phyloP scores from a whole-genome alignment of 306 rosid species.

The Citrullus amarus region DNA sequence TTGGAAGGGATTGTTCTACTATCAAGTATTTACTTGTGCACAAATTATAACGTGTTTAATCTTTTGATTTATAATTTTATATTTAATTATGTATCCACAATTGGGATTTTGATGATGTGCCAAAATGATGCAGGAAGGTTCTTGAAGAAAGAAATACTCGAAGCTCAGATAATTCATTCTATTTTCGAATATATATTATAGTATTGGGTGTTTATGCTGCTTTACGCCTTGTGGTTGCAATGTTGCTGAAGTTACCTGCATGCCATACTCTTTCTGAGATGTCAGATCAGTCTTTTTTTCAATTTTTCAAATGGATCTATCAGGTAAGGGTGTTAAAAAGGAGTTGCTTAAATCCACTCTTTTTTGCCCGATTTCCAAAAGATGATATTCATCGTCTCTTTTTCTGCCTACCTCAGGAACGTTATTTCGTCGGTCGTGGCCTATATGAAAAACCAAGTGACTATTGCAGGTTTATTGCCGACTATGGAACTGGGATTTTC shows the following conservation, averaged over 20 bases:
- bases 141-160: constrained; percentile 60
- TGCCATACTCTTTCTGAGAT: constrained; percentile 77
- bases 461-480: constrained; percentile 60
- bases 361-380: background rate
- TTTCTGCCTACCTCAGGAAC: constrained; percentile 49
- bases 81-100: background rate
- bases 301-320: constrained; percentile 96
- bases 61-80: background rate
- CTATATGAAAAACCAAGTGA: constrained; percentile 77
- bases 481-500: background rate
- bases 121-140: constrained; percentile 64
- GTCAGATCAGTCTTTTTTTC: constrained; percentile 90
- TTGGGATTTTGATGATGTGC: constrained; percentile 5
- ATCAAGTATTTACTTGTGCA: background rate
- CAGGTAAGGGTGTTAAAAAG: constrained; percentile 32
- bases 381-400: constrained; percentile 5
- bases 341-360: background rate
- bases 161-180: constrained; percentile 54
- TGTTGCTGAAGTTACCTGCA: constrained; percentile 67
- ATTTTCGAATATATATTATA: constrained; percentile 82
- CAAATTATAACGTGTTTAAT: background rate
- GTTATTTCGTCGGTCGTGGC: constrained; percentile 93
- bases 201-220: constrained; percentile 80
- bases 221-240: constrained; percentile 45
- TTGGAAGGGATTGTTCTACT: background rate